Conservation (phyloP, 1,139 yeast genomes). For the Yamadazyma atlantica region DNA sequence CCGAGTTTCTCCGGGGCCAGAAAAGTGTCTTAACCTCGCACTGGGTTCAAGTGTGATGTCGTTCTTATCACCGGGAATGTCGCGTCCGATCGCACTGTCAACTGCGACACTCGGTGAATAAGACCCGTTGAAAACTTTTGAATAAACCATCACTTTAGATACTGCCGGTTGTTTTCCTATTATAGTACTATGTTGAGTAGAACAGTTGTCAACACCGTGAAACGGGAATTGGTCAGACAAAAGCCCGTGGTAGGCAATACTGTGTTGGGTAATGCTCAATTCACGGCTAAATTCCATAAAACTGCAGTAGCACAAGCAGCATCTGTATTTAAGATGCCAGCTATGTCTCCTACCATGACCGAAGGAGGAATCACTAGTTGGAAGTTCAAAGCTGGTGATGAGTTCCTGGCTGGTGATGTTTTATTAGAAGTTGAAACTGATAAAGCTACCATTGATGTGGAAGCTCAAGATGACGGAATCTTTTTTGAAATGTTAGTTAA, state of each 20-base stretch:
- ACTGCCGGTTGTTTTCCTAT: neutral
- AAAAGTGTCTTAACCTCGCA: no score
- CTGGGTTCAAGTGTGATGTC: no score
- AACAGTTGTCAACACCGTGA: neutral
- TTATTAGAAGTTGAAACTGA: conserved; percentile 89
- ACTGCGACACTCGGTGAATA: conserved; percentile 3
- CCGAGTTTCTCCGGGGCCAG: no score
- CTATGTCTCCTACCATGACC: conserved; percentile 99
- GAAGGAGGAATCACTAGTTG: conserved; percentile 95
- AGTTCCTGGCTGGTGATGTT: conserved; percentile 81
- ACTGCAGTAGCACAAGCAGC: conserved; percentile 39
- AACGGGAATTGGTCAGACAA: neutral
- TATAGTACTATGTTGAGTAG: neutral
- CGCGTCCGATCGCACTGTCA: conserved; percentile 3
- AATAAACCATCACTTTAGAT: neutral
- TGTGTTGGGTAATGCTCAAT: neutral
- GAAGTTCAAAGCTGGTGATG: conserved; percentile 83
- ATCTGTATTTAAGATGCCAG: conserved; percentile 83
- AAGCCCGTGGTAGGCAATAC: neutral
- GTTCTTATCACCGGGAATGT: conserved; percentile 6
- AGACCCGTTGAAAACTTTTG: conserved; percentile 1
- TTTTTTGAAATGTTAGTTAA: conserved; percentile 71
- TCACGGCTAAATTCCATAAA: conserved; percentile 13
- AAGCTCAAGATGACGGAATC: conserved; percentile 89
- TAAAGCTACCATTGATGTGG: conserved; percentile 90